A percentile compares a stretch with the other conserved stretches of the same genome.
Evolutionary conservation across 805 yeast species (phyloP).

Genomic region (Lipomyces kockii): DNA sequence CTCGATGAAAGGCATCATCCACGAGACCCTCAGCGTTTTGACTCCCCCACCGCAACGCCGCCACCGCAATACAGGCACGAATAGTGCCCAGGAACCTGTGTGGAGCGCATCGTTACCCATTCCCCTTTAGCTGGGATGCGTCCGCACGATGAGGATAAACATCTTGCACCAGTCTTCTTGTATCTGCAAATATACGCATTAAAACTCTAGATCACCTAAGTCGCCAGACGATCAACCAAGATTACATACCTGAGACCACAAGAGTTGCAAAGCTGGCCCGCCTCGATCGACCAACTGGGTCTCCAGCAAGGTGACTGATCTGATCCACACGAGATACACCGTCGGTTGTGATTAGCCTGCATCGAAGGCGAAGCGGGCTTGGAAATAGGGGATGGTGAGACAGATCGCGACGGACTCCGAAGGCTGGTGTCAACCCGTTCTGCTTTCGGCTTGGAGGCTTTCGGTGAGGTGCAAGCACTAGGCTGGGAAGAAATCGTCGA

Average conservation of each 20-base stretch:
- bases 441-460: conserved; percentile 3
- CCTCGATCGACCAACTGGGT: conserved; percentile 89
- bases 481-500: conserved; percentile 9
- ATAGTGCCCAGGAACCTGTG: conserved; percentile 42
- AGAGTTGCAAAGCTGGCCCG: conserved; percentile 95
- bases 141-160: conserved; percentile 73
- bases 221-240: background rate
- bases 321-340: conserved; percentile 88
- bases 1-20: too few relatives aligned
- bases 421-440: conserved; percentile 18
- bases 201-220: background rate
- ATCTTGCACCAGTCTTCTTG: conserved; percentile 91
- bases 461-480: conserved; percentile 7
- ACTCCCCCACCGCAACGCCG: conserved; percentile 48
- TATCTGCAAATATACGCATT: conserved; percentile 52
- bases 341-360: conserved; percentile 46
- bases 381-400: conserved; percentile 25
- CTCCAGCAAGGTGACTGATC: conserved; percentile 98
- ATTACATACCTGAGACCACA: conserved; percentile 67
- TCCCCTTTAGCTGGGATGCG: conserved; percentile 97
- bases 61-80: conserved; percentile 64
- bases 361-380: conserved; percentile 19
- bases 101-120: conserved; percentile 70
- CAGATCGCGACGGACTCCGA: conserved; percentile 19
- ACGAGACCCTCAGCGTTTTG: conserved; percentile 21